Evolutionary conservation across 202 grass and related monocot genomes (phyloP).

Genomic region (Saccharum hybrid): DNA sequence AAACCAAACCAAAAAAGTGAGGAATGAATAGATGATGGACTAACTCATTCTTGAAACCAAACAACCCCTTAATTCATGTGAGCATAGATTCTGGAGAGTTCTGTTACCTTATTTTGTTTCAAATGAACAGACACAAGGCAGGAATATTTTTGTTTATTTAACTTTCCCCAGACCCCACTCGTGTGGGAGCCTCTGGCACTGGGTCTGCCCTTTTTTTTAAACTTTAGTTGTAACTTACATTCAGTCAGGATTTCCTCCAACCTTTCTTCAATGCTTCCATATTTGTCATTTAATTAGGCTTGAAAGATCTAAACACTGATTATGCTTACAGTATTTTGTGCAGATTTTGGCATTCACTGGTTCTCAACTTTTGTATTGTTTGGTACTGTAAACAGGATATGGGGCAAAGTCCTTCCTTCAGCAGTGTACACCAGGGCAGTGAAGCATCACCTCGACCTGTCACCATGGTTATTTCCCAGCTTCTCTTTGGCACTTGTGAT

Average conservation of each 20-base stretch:
- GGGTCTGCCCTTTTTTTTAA: neutral
- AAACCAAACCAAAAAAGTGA: too few species aligned
- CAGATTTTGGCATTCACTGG: neutral
- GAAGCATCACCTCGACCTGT: constrained; percentile 46
- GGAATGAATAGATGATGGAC: too few species aligned
- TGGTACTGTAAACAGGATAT: constrained; percentile 57
- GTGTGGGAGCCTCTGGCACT: too few species aligned
- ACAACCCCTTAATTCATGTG: neutral
- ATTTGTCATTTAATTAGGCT: constrained; percentile 1
- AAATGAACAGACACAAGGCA: constrained; percentile 11
- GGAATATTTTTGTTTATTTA: neutral
- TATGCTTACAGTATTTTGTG: neutral
- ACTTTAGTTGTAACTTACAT: neutral
- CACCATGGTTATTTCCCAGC: constrained; percentile 63
- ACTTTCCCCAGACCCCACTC: neutral
- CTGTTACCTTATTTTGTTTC: neutral
- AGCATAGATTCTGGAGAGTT: neutral
- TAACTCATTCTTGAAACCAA: too few species aligned
- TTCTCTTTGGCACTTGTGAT: neutral
- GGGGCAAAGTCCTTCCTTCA: constrained; percentile 58
- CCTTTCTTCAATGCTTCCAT: neutral
- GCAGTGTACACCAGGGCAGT: constrained; percentile 52
- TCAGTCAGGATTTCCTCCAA: neutral
- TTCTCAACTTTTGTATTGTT: constrained; percentile 12
- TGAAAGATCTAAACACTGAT: neutral